These are phyloP conservation scores for Oryza punctata DNA, from an alignment of 176 grass and related monocot species.

Conservation along the genomic window DNA sequence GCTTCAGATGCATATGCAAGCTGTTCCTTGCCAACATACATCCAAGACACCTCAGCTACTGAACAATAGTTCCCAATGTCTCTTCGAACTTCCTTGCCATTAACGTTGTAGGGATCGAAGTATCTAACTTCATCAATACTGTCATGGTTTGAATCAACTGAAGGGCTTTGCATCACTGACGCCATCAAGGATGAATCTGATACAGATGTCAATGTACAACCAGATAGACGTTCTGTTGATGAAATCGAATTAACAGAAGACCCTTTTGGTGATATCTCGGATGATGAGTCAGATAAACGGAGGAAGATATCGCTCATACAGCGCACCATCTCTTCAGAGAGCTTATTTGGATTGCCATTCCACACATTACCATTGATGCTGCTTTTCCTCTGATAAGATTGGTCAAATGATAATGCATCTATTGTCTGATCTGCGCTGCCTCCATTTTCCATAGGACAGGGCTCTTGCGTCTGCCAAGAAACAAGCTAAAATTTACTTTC, in stretches of 20 bases:
- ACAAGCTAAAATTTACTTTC: not conserved
- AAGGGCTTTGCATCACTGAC: constrained; percentile 58
- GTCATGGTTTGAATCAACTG: constrained; percentile 55
- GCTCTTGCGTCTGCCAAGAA: constrained; percentile 45
- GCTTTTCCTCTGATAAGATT: constrained; percentile 37
- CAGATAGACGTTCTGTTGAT: constrained; percentile 61
- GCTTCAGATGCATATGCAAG: constrained; percentile 89
- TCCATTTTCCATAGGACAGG: constrained; percentile 29
- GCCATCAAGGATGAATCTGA: constrained; percentile 71
- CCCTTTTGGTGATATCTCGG: constrained; percentile 51
- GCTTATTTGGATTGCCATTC: constrained; percentile 61
- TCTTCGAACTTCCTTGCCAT: constrained; percentile 65
- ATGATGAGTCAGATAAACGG: constrained; percentile 72
- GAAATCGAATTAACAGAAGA: constrained; percentile 59
- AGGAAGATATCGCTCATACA: constrained; percentile 97
- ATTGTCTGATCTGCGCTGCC: constrained; percentile 41
- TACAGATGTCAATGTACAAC: constrained; percentile 53
- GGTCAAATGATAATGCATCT: constrained; percentile 37
- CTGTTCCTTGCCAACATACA: constrained; percentile 85
- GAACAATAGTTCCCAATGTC: constrained; percentile 78
- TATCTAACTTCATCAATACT: constrained; percentile 44
- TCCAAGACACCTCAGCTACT: constrained; percentile 83
- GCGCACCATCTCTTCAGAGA: constrained; percentile 92
- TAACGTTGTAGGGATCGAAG: constrained; percentile 86
- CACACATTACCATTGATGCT: constrained; percentile 44